Base-by-base conservation (phyloP, 2,329 filamentous ascomycete species). In the Paecilomyces sp. region DNA sequence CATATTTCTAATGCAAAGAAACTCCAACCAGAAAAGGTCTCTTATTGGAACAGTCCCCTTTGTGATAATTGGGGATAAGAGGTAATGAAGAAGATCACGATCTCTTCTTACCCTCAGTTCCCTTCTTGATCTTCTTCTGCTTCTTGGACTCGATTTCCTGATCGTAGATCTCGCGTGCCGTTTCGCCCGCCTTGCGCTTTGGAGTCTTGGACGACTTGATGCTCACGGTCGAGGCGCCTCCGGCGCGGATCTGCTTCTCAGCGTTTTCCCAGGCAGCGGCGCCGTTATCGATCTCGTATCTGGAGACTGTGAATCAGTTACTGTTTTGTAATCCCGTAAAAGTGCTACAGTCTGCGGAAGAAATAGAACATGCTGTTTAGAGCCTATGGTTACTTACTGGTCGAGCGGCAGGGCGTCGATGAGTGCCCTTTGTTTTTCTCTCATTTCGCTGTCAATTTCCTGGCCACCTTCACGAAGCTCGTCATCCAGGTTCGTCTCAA, bases 391-490 rank as follows among this genome's bases (percentile, higher is more conserved):
- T 22, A 77, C 88, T 83, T 82, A 93, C 85, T 90, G 88, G 69
- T 96, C 91, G 57, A 97, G 81, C 53, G 93, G 92, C 62, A 97
- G 79, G 63, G 92, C 89, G 79, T 97, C 90, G 69, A 97, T 96
- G 65, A 97, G 80, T 66, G 91, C 90, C 67, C 89, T 86, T 75
- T 96, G 91, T 76, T 93, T 90, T 74, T 90, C 87, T 66, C 85
- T 85, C 68, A 96, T 79, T 61, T 85, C 86, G 55, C 80, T 81
- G 62, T 91, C 76, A 28, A 90, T 86, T 73, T 94, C 88, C 62
- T 93, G 86, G 1, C 88, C 92, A 15, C 87, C 92, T 70, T 94
- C 90, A 58, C 88, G 88, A 18, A 97, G 81, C 74, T 97, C 94
- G 9, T 94, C 90, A 31, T 91, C 85, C 6, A 97, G 79, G 5